Base-by-base conservation (phyloP, 225 moss, liverwort and hornwort species). In the Marchantia polymorpha region DNA sequence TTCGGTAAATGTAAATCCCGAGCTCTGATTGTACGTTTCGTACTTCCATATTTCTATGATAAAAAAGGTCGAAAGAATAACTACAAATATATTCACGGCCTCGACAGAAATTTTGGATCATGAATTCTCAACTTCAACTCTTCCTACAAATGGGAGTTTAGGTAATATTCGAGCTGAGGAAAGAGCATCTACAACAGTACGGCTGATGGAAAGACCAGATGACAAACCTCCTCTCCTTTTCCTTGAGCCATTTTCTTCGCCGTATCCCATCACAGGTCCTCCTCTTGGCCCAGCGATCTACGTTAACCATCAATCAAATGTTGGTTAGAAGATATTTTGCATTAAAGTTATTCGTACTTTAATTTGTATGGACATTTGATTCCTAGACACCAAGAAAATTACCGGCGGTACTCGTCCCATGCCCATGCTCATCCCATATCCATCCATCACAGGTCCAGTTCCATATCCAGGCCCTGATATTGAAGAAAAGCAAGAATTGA, bases 231-330 rank as follows among this genome's bases (percentile, higher is more conserved):
- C 95, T 87, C 99, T 91, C 10, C 99, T 92, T 87, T 99, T 99
- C 74, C 99, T 90, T 70, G 95, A 93, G 63, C 99, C 95, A 78
- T 99, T 99, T 69, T 99, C 99, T 72, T 99, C 99, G 75, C 92
- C 94, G 64, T 93, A 93, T 25, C 77, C 77, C 83, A 93, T 88
- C 55, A 91, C 92, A 76, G 84, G 83, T 69, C 90, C 92, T 76
- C 92, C 93, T 88, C 99, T 90, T 73, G 95, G 99, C 72, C 90
- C 95, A 76, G 93, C 93, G 78, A 99, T 92, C 93, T 97, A 87
- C 85, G 25, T 84, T 82, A 22, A 85, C 7, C 12, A 86, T 39
- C 86, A 89, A 67, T 27, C 30, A 29, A 29, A 9, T 20, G 12
- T n/a, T 67, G 67, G 39, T 67, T 1, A 25, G 27, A 15, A 25